Percentiles rank a stretch among this genome's conserved stretches.
phyloP scores from a whole-genome alignment of 192 early-diverging fungal species.

The Coemansia sp. region DNA sequence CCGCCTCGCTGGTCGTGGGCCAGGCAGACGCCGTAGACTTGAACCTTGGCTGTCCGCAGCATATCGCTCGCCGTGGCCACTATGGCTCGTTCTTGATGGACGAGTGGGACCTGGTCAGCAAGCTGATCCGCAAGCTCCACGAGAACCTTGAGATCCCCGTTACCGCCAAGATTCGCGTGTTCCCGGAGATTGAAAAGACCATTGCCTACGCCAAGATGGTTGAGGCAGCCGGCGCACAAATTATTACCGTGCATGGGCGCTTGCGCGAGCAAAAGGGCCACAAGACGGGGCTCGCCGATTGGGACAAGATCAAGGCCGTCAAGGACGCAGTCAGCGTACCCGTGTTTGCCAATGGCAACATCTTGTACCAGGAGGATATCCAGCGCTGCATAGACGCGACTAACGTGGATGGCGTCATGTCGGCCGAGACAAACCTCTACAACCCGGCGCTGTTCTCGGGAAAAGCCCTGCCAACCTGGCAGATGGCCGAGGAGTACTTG shows the following conservation, averaged over 20 bases:
- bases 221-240: constrained; percentile 89
- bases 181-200: constrained; percentile 87
- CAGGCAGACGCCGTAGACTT: constrained; percentile 94
- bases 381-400: constrained; percentile 82
- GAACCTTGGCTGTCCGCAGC: constrained; percentile 97
- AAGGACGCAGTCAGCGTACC: constrained; percentile 86
- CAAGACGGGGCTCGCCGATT: constrained; percentile 94
- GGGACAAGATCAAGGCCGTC: constrained; percentile 88
- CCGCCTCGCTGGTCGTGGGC: constrained; percentile 80
- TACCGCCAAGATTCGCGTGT: constrained; percentile 96
- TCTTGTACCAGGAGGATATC: constrained; percentile 91
- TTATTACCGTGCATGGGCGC: constrained; percentile 95
- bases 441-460: constrained; percentile 89
- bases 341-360: constrained; percentile 98
- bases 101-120: constrained; percentile 78
- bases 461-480: constrained; percentile 68
- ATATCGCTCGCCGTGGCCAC: constrained; percentile 87
- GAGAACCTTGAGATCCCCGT: constrained; percentile 84
- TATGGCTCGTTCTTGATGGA: constrained; percentile 96
- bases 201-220: constrained; percentile 95
- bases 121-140: constrained; percentile 75
- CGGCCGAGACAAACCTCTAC: constrained; percentile 82
- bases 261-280: constrained; percentile 96
- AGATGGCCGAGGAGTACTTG: constrained; percentile 87
- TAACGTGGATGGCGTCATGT: constrained; percentile 94